These are phyloP conservation scores for Thielaviopsis populi DNA, from an alignment of 2,329 filamentous ascomycete species.

Conservation along the genomic window DNA sequence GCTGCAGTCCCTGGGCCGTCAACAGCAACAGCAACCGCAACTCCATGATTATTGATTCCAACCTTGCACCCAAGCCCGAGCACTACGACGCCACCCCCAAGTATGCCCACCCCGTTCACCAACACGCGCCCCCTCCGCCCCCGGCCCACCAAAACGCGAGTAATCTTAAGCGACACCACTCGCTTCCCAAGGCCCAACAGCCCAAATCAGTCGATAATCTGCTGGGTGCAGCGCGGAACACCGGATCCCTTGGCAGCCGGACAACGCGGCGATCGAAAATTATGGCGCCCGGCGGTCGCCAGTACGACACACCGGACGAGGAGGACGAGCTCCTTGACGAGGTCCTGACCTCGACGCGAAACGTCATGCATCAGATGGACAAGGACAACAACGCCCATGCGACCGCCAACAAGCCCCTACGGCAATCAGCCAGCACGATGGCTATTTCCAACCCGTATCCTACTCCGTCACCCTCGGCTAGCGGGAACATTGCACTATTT, in stretches of 20 bases:
- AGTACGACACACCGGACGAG: conserved; percentile 90
- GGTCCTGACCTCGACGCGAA: conserved; percentile 61
- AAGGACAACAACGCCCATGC: conserved; percentile 30
- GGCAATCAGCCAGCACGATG: conserved; percentile 51
- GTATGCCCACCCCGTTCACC: conserved; percentile 35
- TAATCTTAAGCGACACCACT: conserved; percentile 50
- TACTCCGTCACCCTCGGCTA: conserved; percentile 63
- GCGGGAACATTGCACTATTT: conserved; percentile 62
- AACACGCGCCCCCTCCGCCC: conserved; percentile 33
- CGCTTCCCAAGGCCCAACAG: conserved; percentile 43
- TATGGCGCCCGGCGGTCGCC: conserved; percentile 52
- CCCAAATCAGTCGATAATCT: conserved; percentile 50
- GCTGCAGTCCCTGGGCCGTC: conserved; percentile 68
- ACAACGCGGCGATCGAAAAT: conserved; percentile 61
- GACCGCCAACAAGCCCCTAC: conserved; percentile 26
- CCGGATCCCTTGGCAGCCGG: conserved; percentile 9
- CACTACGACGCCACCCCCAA: conserved; percentile 47
- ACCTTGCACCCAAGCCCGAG: conserved; percentile 36
- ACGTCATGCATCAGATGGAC: conserved; percentile 57
- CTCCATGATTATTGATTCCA: conserved; percentile 60
- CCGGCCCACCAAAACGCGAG: conserved; percentile 38
- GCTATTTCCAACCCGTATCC: conserved; percentile 48
- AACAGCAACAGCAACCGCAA: conserved; percentile 65
- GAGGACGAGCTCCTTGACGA: conserved; percentile 94
- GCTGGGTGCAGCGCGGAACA: conserved; percentile 33